phyloP scores from a whole-genome alignment of 169 alveolate species.

The Eimeria necatrix region DNA sequence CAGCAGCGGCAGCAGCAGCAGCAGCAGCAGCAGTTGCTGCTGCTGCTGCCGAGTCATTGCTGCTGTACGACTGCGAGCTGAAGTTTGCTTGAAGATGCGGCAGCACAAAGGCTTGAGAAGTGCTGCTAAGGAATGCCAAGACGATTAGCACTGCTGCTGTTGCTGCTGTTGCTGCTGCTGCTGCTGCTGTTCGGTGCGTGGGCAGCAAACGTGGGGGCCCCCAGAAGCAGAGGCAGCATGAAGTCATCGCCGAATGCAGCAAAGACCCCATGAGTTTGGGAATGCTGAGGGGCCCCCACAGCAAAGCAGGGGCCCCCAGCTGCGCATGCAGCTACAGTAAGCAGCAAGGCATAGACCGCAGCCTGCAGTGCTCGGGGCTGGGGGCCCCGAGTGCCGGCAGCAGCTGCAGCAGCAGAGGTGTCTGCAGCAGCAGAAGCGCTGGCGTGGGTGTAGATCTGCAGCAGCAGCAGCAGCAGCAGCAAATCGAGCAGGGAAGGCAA shows the following conservation, averaged over 20 bases:
- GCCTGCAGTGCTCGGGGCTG: neutral
- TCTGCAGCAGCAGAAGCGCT: neutral
- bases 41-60: neutral
- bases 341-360: neutral
- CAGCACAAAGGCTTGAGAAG: neutral
- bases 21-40: neutral
- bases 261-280: neutral
- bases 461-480: neutral
- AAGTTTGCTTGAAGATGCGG: neutral
- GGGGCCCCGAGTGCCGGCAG: neutral
- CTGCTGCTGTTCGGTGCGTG: slow-evolving; percentile 26
- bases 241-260: neutral
- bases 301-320: neutral
- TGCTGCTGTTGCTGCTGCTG: slow-evolving; percentile 5
- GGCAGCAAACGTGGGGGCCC: slow-evolving; percentile 32
- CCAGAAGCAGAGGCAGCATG: neutral
- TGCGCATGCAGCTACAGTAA: neutral
- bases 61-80: neutral
- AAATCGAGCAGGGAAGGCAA: neutral
- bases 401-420: neutral
- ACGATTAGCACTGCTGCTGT: neutral
- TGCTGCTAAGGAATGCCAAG: neutral
- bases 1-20: neutral
- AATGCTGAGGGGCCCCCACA: neutral
- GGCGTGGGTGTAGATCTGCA: neutral